Evolutionary conservation across 352 stramenopile species (phyloP), one percentile per base, ranked within the genome.

Genomic region (Bremia lactucae): DNA sequence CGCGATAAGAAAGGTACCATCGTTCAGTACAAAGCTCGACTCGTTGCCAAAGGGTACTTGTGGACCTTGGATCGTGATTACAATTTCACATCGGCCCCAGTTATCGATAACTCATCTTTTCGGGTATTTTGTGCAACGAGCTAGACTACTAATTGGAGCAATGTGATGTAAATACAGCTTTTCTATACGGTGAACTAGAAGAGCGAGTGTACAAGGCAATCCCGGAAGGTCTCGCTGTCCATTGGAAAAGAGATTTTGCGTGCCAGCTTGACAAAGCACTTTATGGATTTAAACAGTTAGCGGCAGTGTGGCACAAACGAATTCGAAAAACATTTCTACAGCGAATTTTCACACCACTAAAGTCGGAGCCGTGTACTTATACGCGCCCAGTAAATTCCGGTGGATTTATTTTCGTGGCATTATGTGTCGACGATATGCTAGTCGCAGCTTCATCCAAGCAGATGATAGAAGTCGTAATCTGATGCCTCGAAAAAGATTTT

Each of bases 121-220:
- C 4, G 14, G 6, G 13, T 36, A n/a, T n/a, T n/a, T 25, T 0
- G 6, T 2, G 14, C 23, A 20, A 5, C 24, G 3, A 8, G 8
- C 1, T 44, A 13, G 31, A 36, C 31, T 33, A 49, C 24, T n/a
- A 6, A 40, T 3, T 18, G 22, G n/a, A 56, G 20, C 58, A 60
- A 39, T 37, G 46, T 21, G 41, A 49, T 25, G 28, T 64, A 15
- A 41, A 66, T 14, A 63, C 54, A 6, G 59, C 62, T 9, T 65
- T 23, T n/a, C 35, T 62, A 0, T 52, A 72, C 25, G 56, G 56
- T 16, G 24, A 36, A 19, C 5, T 35, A 4, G 14, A 36, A 58
- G 33, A 31, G 36, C 13, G 52, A 56, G 3, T 55, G 50, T 24
- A 65, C 58, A 34, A 35, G 37, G 37, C 31, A 6, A 44, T 35